A percentile compares a stretch with the other conserved stretches of the same genome.
These are phyloP conservation scores for Sporothrix variecibatus DNA, from an alignment of 2,329 filamentous ascomycete species.

Conservation along the genomic window DNA sequence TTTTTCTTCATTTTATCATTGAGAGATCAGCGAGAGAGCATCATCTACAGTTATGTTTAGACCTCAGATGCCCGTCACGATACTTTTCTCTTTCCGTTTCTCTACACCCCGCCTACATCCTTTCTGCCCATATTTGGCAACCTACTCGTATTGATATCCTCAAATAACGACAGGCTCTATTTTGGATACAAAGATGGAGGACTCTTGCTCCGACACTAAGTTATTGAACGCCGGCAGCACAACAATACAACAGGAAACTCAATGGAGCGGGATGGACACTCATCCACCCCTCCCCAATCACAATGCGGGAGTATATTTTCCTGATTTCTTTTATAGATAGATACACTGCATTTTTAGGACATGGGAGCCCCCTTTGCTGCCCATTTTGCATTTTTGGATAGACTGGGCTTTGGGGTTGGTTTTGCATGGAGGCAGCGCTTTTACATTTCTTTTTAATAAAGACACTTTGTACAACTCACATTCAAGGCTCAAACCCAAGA, in stretches of 20 bases:
- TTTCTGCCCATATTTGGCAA: not conserved
- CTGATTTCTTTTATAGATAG: not conserved
- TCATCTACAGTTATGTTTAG: not conserved
- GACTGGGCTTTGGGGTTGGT: not conserved
- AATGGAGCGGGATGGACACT: not conserved
- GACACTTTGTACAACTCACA: not conserved
- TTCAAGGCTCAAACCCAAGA: not conserved
- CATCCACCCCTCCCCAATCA: not conserved
- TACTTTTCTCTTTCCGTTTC: not conserved
- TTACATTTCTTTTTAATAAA: not conserved
- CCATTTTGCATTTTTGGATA: slow-evolving; percentile 8
- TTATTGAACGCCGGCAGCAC: not conserved
- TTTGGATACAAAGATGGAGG: not conserved
- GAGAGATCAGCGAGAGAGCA: slow-evolving; percentile 13
- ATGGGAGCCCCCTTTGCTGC: not conserved
- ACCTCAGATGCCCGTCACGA: slow-evolving; percentile 4
- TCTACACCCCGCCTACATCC: not conserved
- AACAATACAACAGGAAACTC: not conserved
- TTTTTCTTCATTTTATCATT: not conserved
- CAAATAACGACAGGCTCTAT: not conserved
- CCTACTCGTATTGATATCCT: not conserved
- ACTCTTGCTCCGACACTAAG: not conserved
- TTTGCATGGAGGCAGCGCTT: slow-evolving; percentile 12
- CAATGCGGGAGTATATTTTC: not conserved
- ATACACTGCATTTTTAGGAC: slow-evolving; percentile 11